These are phyloP conservation scores for Batkoa obscura DNA, from an alignment of 371 early-diverging fungal species.

Conservation along the genomic window DNA sequence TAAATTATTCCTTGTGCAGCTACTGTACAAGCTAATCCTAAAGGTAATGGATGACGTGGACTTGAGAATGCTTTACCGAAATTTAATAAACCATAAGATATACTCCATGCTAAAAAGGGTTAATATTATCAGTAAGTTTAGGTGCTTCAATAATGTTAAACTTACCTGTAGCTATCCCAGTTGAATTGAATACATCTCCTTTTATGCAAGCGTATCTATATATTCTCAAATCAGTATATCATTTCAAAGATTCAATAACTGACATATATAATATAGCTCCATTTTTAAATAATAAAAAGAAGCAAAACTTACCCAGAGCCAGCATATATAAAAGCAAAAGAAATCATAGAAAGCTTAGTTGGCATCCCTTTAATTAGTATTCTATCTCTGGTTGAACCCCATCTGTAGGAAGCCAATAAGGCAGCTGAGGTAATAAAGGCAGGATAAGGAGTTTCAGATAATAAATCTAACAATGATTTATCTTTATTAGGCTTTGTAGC, in stretches of 20 bases:
- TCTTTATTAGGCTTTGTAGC: not conserved
- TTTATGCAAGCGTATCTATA: not conserved
- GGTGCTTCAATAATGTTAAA: not conserved
- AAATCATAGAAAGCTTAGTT: too few relatives aligned
- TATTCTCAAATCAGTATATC: too few relatives aligned
- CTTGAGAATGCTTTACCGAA: not conserved
- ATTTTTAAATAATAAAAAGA: too few relatives aligned
- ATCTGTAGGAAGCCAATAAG: too few relatives aligned
- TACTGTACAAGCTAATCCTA: not conserved
- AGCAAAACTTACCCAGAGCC: too few relatives aligned
- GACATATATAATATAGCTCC: too few relatives aligned
- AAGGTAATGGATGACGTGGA: not conserved
- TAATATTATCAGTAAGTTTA: not conserved
- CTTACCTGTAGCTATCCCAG: constrained; percentile 1
- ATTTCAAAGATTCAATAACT: too few relatives aligned
- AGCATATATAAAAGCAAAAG: too few relatives aligned
- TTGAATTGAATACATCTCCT: constrained; percentile 1
- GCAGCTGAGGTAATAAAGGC: not conserved
- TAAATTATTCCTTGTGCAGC: not conserved
- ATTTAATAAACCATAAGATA: not conserved
- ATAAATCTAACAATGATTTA: not conserved
- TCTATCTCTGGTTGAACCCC: too few relatives aligned
- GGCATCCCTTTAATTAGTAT: too few relatives aligned
- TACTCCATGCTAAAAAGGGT: not conserved
- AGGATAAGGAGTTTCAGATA: not conserved